phyloP scores from a whole-genome alignment of 164 flowering plant species.

The Tetracentron sinense region DNA sequence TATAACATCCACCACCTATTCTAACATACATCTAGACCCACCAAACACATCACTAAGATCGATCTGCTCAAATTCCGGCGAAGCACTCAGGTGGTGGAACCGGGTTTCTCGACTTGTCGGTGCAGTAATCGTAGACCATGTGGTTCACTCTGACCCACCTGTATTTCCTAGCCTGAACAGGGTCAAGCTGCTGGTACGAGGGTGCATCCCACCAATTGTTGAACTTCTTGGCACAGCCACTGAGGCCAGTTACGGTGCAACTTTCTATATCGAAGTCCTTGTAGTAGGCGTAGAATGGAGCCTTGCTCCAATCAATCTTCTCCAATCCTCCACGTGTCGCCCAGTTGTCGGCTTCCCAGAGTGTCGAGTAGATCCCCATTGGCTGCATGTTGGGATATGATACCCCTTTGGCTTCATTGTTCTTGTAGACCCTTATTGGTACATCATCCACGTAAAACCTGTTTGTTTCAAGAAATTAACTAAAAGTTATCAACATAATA shows the following conservation, averaged over 20 bases:
- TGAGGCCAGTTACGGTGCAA: conserved; percentile 6
- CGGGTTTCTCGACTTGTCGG: conserved; percentile 14
- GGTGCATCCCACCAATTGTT: conserved; percentile 21
- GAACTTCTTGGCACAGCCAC: not conserved
- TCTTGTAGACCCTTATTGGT: conserved; percentile 24
- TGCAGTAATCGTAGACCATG: conserved; percentile 27
- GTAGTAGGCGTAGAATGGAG: conserved; percentile 22
- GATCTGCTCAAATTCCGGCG: too few relatives aligned
- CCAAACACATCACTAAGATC: too few relatives aligned
- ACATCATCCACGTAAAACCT: conserved; percentile 22
- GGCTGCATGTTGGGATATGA: conserved; percentile 18
- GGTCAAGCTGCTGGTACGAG: conserved; percentile 10
- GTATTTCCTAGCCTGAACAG: conserved; percentile 14
- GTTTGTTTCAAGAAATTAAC: too few relatives aligned
- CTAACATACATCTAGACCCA: too few relatives aligned
- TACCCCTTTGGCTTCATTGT: conserved; percentile 16
- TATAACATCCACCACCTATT: too few relatives aligned
- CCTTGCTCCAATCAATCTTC: conserved; percentile 23
- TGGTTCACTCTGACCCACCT: conserved; percentile 23
- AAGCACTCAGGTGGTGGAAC: conserved; percentile 21
- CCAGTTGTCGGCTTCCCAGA: conserved; percentile 25
- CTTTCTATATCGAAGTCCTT: conserved; percentile 21
- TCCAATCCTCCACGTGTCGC: conserved; percentile 25
- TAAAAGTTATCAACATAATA: too few relatives aligned
- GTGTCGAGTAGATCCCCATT: conserved; percentile 19